phyloP scores from a whole-genome alignment of 495 filamentous ascomycete species.

The Penicillium verhagenii region DNA sequence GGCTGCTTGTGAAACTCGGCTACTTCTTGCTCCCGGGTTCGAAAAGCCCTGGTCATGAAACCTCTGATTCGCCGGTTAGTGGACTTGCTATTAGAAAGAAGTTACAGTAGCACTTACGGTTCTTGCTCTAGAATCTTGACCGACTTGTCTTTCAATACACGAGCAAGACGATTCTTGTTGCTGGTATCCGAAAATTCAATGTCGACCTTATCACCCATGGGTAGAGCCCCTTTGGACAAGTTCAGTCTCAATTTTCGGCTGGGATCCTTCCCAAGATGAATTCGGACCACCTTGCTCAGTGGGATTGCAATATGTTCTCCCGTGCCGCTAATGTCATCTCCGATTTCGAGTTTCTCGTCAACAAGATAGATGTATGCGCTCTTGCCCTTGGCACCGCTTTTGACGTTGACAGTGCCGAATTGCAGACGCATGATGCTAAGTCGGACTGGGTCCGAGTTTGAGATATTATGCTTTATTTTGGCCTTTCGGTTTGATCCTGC shows the following conservation, averaged over 20 bases:
- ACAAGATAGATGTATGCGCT: conserved; percentile 14
- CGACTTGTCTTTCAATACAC: conserved; percentile 7
- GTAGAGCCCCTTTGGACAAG: conserved; percentile 22
- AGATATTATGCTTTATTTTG: conserved; percentile 18
- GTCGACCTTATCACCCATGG: conserved; percentile 27
- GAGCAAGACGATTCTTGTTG: conserved; percentile 18
- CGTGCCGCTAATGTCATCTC: not conserved
- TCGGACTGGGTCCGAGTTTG: conserved; percentile 2
- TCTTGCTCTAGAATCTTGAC: conserved; percentile 17
- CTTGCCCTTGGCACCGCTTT: not conserved
- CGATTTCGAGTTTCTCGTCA: conserved; percentile 11
- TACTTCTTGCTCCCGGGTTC: not conserved
- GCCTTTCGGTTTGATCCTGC: conserved; percentile 8
- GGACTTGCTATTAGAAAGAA: not conserved
- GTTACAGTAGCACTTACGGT: not conserved
- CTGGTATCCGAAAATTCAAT: conserved; percentile 32
- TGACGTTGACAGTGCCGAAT: conserved; percentile 18
- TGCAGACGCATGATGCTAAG: conserved; percentile 14
- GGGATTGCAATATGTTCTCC: conserved; percentile 10
- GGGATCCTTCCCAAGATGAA: conserved; percentile 15
- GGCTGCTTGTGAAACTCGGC: not conserved
- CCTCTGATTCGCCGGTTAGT: conserved; percentile 18
- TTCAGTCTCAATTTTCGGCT: conserved; percentile 38
- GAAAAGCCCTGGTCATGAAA: conserved; percentile 39
- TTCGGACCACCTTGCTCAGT: conserved; percentile 20